These are phyloP conservation scores for Solanum clarkiae DNA, from an alignment of 257 asterid species.

Conservation along the genomic window DNA sequence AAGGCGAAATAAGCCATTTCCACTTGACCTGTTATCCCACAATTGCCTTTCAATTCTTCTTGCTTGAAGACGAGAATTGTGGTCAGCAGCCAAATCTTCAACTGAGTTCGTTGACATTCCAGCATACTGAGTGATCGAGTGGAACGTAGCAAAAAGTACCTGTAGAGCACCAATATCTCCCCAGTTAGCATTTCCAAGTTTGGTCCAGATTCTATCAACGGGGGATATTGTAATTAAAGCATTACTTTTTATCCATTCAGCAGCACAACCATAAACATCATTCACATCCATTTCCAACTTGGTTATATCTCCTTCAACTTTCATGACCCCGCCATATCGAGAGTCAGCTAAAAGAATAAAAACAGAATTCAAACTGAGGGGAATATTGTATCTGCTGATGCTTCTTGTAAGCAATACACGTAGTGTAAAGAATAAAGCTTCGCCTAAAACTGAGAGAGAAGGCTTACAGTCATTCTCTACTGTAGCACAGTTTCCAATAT, in stretches of 20 bases:
- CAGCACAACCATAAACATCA: constrained; percentile 70
- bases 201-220: constrained; percentile 83
- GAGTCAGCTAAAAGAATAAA: constrained; percentile 70
- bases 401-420: constrained; percentile 84
- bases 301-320: constrained; percentile 81
- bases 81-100: constrained; percentile 96
- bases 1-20: constrained; percentile 48
- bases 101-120: constrained; percentile 59
- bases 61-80: constrained; percentile 75
- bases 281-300: constrained; percentile 57
- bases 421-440: constrained; percentile 75
- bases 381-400: constrained; percentile 61
- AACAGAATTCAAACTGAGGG: constrained; percentile 55
- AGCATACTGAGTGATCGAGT: constrained; percentile 66
- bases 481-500: constrained; percentile 34
- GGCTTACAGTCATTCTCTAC: constrained; percentile 32
- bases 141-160: constrained; percentile 81
- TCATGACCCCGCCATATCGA: constrained; percentile 75
- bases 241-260: constrained; percentile 67
- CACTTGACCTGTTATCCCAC: constrained; percentile 42
- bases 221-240: constrained; percentile 64
- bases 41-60: constrained; percentile 75
- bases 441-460: constrained; percentile 33
- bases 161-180: constrained; percentile 91
- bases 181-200: constrained; percentile 98